Conservation (phyloP, 768 basidiomycete species). For the Dioszegia aurantiaca region DNA sequence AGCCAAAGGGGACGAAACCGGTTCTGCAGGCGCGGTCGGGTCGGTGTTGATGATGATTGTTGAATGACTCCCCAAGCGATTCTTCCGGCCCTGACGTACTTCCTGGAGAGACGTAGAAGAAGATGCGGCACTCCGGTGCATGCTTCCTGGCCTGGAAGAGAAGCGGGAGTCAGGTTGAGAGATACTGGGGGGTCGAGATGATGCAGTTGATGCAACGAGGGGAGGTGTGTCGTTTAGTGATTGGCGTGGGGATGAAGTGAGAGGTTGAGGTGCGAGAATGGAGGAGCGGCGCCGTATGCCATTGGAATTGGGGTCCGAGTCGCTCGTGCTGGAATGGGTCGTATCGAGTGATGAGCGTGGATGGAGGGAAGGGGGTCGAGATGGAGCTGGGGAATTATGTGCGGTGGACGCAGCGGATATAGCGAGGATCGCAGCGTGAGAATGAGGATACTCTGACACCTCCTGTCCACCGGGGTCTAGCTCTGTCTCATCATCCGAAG, state of each 20-base stretch:
- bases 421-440: conserved; percentile 24
- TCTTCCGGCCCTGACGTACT: conserved; percentile 22
- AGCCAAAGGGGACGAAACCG: background rate
- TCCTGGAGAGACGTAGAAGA: conserved; percentile 17
- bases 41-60: conserved; percentile 33
- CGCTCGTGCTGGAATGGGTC: background rate
- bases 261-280: background rate
- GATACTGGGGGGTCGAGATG: conserved; percentile 4
- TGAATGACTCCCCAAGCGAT: conserved; percentile 24
- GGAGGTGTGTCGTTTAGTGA: background rate
- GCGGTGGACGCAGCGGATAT: conserved; percentile 31
- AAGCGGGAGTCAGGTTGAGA: background rate
- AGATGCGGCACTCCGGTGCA: conserved; percentile 6
- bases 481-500: background rate
- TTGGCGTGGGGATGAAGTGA: background rate
- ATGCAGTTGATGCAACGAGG: conserved; percentile 2
- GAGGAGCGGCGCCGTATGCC: background rate
- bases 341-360: background rate
- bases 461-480: background rate
- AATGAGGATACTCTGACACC: conserved; percentile 27
- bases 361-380: conserved; percentile 18
- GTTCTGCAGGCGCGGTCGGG: background rate
- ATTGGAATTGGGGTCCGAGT: background rate
- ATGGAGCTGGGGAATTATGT: conserved; percentile 32
- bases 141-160: background rate